These are phyloP conservation scores for Candida vartiovaarae DNA, from an alignment of 805 yeast species.

Conservation along the genomic window DNA sequence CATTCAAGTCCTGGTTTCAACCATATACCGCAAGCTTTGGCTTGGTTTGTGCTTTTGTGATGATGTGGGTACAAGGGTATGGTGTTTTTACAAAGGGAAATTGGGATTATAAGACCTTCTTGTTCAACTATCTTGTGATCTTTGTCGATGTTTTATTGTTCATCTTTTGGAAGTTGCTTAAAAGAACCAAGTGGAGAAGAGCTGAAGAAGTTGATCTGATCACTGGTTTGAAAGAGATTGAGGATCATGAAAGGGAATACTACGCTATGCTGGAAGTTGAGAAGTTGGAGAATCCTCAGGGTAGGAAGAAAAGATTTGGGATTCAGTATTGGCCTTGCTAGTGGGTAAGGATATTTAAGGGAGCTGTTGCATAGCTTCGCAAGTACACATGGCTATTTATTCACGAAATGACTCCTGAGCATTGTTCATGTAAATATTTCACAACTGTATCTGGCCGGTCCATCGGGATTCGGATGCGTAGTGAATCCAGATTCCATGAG, in stretches of 20 bases:
- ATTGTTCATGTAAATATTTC: too few species aligned
- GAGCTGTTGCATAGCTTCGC: too few species aligned
- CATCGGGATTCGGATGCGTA: too few species aligned
- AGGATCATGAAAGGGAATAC: constrained; percentile 41
- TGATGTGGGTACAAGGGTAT: constrained; percentile 63
- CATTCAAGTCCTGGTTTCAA: constrained; percentile 49
- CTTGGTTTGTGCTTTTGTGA: constrained; percentile 39
- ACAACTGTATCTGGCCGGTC: too few species aligned
- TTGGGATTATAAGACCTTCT: constrained; percentile 58
- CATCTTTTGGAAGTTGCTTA: constrained; percentile 40
- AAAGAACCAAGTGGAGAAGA: constrained; percentile 37
- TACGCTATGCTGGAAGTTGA: neutral
- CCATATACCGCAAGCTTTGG: constrained; percentile 40
- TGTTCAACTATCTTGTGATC: constrained; percentile 69
- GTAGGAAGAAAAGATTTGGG: too few species aligned
- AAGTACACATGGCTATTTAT: too few species aligned
- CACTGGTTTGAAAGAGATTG: constrained; percentile 49
- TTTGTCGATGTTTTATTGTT: constrained; percentile 44
- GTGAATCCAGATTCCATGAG: too few species aligned
- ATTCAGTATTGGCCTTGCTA: too few species aligned
- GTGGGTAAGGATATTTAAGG: too few species aligned
- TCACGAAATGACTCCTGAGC: too few species aligned
- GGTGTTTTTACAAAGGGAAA: constrained; percentile 61
- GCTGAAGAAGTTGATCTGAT: constrained; percentile 47
- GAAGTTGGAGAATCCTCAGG: too few species aligned